Conservation (phyloP, 2,329 filamentous ascomycete genomes). For the Cladophialophora exuberans region DNA sequence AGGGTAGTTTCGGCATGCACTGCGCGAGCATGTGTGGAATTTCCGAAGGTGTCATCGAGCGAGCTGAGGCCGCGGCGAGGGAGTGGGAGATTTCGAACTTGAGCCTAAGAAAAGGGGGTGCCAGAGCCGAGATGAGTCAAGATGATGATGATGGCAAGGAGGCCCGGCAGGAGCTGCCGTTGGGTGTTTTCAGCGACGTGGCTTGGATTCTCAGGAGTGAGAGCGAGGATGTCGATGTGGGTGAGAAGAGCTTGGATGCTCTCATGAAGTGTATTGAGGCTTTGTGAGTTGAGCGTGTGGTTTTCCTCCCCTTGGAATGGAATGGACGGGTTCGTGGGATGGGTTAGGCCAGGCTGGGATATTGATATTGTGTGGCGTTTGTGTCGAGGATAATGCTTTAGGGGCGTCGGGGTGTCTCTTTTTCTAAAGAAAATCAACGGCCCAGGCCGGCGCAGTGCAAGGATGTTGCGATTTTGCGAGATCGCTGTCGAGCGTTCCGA, state of each 20-base stretch:
- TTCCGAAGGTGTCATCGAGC: slow-evolving; percentile 75
- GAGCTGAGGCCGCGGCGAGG: slow-evolving; percentile 83
- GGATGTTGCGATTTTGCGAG: too few species aligned
- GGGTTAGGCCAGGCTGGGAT: neutral
- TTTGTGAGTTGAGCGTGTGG: slow-evolving; percentile 8
- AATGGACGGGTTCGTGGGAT: neutral
- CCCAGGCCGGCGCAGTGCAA: too few species aligned
- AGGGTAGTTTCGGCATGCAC: slow-evolving; percentile 98
- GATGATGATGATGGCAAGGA: slow-evolving; percentile 47
- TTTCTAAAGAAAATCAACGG: too few species aligned
- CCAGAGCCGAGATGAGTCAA: slow-evolving; percentile 78
- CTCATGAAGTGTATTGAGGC: slow-evolving; percentile 41
- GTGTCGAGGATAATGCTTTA: too few species aligned
- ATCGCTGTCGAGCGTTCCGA: too few species aligned
- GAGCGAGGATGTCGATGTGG: slow-evolving; percentile 44
- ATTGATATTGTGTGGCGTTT: neutral
- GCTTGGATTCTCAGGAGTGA: slow-evolving; percentile 27
- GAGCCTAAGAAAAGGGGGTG: too few species aligned
- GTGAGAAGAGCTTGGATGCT: slow-evolving; percentile 60
- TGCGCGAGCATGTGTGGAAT: slow-evolving; percentile 99
- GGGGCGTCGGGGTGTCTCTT: too few species aligned
- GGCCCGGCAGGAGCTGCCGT: slow-evolving; percentile 42
- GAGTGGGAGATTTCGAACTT: slow-evolving; percentile 96
- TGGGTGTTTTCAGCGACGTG: slow-evolving; percentile 33
- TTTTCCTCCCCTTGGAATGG: neutral